Base-by-base conservation (phyloP, 495 filamentous ascomycete genomes). In the Staphylotrichum longicolle region DNA sequence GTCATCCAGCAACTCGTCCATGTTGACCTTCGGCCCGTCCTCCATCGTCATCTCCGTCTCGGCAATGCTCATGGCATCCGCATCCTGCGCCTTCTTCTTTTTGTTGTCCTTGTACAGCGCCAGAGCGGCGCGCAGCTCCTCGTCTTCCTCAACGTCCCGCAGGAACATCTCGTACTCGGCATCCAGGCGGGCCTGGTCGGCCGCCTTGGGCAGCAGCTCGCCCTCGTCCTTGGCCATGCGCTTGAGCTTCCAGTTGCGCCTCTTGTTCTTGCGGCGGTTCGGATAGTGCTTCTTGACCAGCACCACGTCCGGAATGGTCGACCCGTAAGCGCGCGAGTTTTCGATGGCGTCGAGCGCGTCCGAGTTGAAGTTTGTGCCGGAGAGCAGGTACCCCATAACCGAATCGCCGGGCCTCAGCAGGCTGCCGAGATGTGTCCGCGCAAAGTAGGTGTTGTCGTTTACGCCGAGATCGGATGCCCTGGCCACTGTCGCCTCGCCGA, bases 271-370 rank as follows among this genome's bases (percentile, higher is more conserved):
- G 82, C 91, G 88, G 67, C 87, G 87, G 73, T 91, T 86, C 7
- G 89, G 84, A 74, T 95, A 98, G 80, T 86, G 83, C 72, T 99
- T 99, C 91, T 95, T 96, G 65, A 99, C 91, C 3, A 99, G 83
- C 0, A 98, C 72, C 2, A 97, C 95, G 64, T 98, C 95, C 0
- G 95, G 95, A 46, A 99, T 88, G 4, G 81, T 86, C 9, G 85
- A 87, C 4, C 83, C 75, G 77, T 91, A 89, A 30, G 83, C 78
- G 69, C 84, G 78, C 68, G 83, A 86, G 58, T 79, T 72, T 72
- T 95, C 88, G 27, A 96, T 80, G 3, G 85, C 88, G 50, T 96
- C 93, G 66, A 89, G 90, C 49, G 91, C 75, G 0, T 81, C 77
- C 68, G 91, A 91, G 82, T 99, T 99, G 82, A 89, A 97, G 72